phyloP scores from a whole-genome alignment of 768 basidiomycete species.

The Amanita subjunquillea region DNA sequence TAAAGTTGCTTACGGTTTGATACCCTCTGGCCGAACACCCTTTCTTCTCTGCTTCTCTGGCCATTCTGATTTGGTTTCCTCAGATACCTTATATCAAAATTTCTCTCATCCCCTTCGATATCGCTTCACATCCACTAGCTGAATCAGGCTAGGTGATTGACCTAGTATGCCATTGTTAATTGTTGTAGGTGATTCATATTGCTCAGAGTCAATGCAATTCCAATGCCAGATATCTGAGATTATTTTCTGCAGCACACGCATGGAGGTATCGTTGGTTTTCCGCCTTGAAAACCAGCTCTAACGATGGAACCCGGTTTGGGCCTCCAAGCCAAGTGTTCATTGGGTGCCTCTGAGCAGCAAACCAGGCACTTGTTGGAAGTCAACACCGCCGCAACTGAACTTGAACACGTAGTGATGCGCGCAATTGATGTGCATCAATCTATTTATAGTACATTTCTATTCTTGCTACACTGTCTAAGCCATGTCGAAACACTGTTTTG shows the following conservation, averaged over 20 bases:
- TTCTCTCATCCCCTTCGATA: constrained; percentile 30
- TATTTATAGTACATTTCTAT: too few relatives aligned
- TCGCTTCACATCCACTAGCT: constrained; percentile 20
- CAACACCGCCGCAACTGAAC: too few relatives aligned
- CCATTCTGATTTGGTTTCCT: constrained; percentile 28
- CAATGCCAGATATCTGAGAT: constrained; percentile 7
- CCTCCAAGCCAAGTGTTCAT: constrained; percentile 16
- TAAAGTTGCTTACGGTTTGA: constrained; percentile 58
- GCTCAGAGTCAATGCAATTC: constrained; percentile 10
- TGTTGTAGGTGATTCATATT: constrained; percentile 7
- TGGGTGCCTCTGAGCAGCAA: constrained; percentile 22
- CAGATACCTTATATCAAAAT: constrained; percentile 44
- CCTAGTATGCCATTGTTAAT: constrained; percentile 6
- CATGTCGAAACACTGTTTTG: too few relatives aligned
- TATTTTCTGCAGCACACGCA: constrained; percentile 6
- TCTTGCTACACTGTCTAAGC: too few relatives aligned
- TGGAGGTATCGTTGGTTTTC: constrained; percentile 13
- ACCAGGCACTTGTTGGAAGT: too few relatives aligned
- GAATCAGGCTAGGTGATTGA: constrained; percentile 6
- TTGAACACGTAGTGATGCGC: too few relatives aligned
- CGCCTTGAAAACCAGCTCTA: constrained; percentile 3
- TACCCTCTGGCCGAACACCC: constrained; percentile 50
- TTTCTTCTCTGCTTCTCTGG: constrained; percentile 42
- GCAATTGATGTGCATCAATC: too few relatives aligned
- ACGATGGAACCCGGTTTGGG: constrained; percentile 16